These are phyloP conservation scores for Macrotyloma uniflorum DNA, from an alignment of 306 rosid genomes.

Conservation along the genomic window DNA sequence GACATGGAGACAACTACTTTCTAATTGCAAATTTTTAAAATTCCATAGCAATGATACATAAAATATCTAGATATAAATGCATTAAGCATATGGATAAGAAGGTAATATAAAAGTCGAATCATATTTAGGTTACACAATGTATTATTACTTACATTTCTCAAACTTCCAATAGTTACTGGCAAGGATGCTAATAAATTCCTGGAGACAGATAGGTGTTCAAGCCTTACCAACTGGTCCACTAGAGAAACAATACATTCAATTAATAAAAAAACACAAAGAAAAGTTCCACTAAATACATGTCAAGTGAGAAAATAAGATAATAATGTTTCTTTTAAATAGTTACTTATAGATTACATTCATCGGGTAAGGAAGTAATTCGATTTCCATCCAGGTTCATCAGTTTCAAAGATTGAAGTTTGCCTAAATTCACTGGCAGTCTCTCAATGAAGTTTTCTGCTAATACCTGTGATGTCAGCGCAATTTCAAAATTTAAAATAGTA, in stretches of 20 bases:
- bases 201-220: conserved; percentile 82
- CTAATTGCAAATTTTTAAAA: conserved; percentile 23
- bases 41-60: background rate
- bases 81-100: background rate
- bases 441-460: conserved; percentile 82
- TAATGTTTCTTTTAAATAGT: background rate
- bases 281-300: conserved; percentile 10
- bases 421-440: conserved; percentile 83
- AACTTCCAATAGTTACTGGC: conserved; percentile 94
- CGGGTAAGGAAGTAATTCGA: conserved; percentile 81
- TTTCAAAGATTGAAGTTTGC: conserved; percentile 88
- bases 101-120: conserved; percentile 22
- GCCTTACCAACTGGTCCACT: conserved; percentile 98
- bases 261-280: conserved; percentile 26
- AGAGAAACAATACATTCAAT: conserved; percentile 35
- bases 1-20: conserved; percentile 3
- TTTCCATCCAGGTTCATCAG: conserved; percentile 85
- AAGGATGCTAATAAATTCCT: conserved; percentile 62
- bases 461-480: conserved; percentile 56
- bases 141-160: conserved; percentile 78
- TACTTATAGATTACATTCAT: conserved; percentile 80
- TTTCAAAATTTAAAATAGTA: conserved; percentile 21
- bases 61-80: conserved; percentile 21
- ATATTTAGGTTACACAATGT: conserved; percentile 28
- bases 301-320: conserved; percentile 26